Base-by-base conservation (phyloP, 805 yeast species). In the Candida sakaeoensis region DNA sequence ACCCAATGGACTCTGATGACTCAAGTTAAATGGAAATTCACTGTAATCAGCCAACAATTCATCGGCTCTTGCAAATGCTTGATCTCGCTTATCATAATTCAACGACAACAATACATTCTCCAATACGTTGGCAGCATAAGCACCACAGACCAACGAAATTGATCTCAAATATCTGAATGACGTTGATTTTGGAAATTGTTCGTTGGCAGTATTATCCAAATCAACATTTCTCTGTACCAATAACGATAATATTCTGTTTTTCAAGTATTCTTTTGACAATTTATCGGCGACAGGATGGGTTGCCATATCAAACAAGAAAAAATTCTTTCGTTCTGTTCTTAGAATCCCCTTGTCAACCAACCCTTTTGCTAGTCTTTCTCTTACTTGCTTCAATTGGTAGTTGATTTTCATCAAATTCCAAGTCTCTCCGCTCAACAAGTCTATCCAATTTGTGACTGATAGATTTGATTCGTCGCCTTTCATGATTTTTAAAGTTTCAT, bases 281-380 rank as follows among this genome's bases (percentile, higher is more conserved):
- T 83, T 75, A 61, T 93, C 99, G 23, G 90, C 83, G 10, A 93
- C 78, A 6, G 99, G 99, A 63, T 95, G 99, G 7, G 99, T 93
- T 22, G 99, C 96, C 97, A 93, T 93, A 62, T 93, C 99, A 53
- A 93, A 93, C 39, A 93, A 69, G 54, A 93, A 79, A 59, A 93
- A 93, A 66, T 88, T 93, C 60, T 90, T 88, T 61, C 95, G 80
- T 63, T 93, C 99, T 6, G 99, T 93, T 67, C 96, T 82, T 55
- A 95, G 74, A 33, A 93, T 82, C 16, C 99, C 98, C 66, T 93
- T 93, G 62, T 93, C 99, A 27, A 95, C 99, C 39, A 93, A 72
- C 0, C 99, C 99, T 64, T 93, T 93, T 40, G 96, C 95, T 48
- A 93, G 72, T 52, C 99, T 76, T 65, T 93, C 99, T 57, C 99